These are phyloP conservation scores for Microstroma glucosiphilum DNA, from an alignment of 1,284 basidiomycete species.

Conservation along the genomic window DNA sequence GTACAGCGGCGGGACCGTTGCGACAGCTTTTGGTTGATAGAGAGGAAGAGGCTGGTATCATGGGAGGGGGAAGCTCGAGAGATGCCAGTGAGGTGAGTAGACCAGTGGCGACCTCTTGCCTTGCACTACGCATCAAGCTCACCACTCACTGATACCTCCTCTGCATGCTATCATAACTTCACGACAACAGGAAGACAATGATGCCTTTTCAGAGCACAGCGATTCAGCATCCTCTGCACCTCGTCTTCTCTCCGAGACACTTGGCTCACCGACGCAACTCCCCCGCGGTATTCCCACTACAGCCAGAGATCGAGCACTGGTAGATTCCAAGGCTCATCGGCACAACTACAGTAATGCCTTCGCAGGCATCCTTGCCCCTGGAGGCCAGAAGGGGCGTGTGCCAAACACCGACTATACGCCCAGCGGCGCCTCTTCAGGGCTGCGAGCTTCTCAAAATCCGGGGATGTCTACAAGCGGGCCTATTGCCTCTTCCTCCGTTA, in stretches of 20 bases:
- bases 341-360: not conserved
- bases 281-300: not conserved
- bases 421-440: not conserved
- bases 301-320: not conserved
- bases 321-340: not conserved
- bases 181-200: constrained; percentile 4
- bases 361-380: not conserved
- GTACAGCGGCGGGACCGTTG: not conserved
- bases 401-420: not conserved
- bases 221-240: constrained; percentile 2
- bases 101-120: not conserved
- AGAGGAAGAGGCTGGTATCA: not conserved
- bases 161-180: not conserved
- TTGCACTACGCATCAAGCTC: not conserved
- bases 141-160: not conserved
- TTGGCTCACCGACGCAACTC: not conserved
- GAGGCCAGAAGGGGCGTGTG: too few relatives aligned
- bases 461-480: not conserved
- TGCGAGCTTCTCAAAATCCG: not conserved
- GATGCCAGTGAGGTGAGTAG: constrained; percentile 4
- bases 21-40: not conserved
- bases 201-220: constrained; percentile 2
- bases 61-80: constrained; percentile 4
- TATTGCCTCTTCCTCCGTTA: not conserved
- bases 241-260: not conserved